Base-by-base conservation (phyloP, 176 grass and related monocot genomes). In the Cenchrus americanus region DNA sequence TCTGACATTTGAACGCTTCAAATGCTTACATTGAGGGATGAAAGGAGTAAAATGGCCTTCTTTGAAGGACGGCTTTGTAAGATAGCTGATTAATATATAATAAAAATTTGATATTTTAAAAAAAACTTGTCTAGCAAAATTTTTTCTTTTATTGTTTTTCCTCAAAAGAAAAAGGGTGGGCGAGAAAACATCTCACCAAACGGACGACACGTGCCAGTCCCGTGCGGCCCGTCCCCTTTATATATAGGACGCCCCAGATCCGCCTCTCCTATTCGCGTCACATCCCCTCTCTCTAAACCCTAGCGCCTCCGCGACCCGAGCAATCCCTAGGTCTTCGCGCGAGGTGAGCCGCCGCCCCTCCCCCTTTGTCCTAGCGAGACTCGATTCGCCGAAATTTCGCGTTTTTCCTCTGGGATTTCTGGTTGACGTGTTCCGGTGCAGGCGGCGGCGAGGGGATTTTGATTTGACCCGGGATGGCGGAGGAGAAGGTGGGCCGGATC, bases 401-500 rank as follows among this genome's bases (percentile, higher is more conserved):
- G 3, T 53, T 53, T 37, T 71, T 62, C 47, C 40, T 21, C 12
- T 11, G 48, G 48, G 32, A 21, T 77, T 86, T 53, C 6, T 53
- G 9, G 61, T 60, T 47, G 53, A 4, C 24, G 53, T 13, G 34
- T 72, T 57, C 18, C 5, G 22, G 78, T 81, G 88, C 53, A 83
- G 88, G 76, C 7, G n/a, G 44, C 21, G 21, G 57, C n/a, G 75
- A 44, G 40, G 51, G 61, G 58, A 50, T 84, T 73, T 22, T 5
- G 47, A 18, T n/a, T 87, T 26, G 60, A 13, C 18, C 37, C 64
- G 54, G 60, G 58, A 98, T 98, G 96, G 76, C 89, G 53, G 76
- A 80, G 55, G 93, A 95, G 80, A 93, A 98, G 75, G 91, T 88
- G 22, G 90, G 87, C 18, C 87, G 93, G 53, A 92, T 98, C 65